Base-by-base conservation (phyloP, 139 green algal species). In the Limnomonas spitsbergensis region DNA sequence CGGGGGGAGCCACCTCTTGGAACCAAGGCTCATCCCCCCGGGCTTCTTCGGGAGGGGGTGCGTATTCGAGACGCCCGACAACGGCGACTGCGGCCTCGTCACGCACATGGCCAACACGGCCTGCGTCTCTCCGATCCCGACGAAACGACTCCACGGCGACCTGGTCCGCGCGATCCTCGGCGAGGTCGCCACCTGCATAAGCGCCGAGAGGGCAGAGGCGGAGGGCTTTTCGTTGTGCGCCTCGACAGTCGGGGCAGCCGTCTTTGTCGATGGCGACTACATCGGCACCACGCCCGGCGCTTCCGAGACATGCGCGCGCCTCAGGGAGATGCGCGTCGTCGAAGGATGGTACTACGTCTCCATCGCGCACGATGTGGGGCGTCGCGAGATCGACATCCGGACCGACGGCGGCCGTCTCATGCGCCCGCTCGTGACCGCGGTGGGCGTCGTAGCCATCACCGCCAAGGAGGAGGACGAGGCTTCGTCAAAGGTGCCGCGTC, bases 381-480 rank as follows among this genome's bases (percentile, higher is more conserved):
- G 4, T 1, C 1, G 6, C 4, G 72, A 83, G 72, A 6, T 83
- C 2, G n/a, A 38, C 4, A 3, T 83, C 2, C 1, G 14, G 26
- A 80, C 78, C n/a, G 40, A 75, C 27, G 71, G 39, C 6, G 78
- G 78, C 6, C 26, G 78, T 0, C 38, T 1, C 39, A 29, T 20
- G 32, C n/a, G 78, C 39, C 78, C 78, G 74, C 72, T 93, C 7
- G 87, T 91, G 1, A 27, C 42, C 6, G 76, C 47, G 40, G 29
- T 4, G 38, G 32, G 31, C 7, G 29, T 71, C n/a, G 24, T n/a
- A n/a, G n/a, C n/a, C n/a, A n/a, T n/a, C n/a, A 20, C 47, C 20
- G 47, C 47, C 47, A 14, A 14, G 20, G 47, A 14, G 14, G 47
- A 29, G 6, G 26, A 14, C 34, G 14, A 24, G 69, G 24, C 69